These are phyloP conservation scores for Nitzschia sp. DNA, from an alignment of 108 stramenopile genomes.

Conservation along the genomic window DNA sequence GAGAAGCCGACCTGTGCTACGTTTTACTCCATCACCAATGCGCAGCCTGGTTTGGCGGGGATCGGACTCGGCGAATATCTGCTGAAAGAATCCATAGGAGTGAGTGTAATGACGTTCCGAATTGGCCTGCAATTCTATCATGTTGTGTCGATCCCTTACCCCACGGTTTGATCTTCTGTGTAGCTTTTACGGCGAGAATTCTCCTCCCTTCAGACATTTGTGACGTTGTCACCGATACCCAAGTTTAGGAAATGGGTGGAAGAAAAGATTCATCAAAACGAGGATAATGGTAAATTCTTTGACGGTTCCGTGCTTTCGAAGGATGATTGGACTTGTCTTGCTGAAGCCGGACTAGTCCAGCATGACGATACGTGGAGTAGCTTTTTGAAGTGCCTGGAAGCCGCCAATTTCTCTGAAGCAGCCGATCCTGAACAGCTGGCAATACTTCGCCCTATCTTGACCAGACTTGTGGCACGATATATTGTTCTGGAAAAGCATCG, in stretches of 20 bases:
- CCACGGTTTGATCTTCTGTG: background rate
- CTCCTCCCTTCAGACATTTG: conserved; percentile 64
- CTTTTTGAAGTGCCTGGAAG: conserved; percentile 2
- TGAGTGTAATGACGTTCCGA: conserved; percentile 3
- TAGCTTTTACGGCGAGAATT: conserved; percentile 10
- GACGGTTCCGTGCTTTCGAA: conserved; percentile 38
- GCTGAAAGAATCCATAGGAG: conserved; percentile 76
- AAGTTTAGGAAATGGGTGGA: conserved; percentile 84
- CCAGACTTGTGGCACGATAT: conserved; percentile 72
- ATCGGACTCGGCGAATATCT: conserved; percentile 90
- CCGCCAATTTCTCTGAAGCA: background rate
- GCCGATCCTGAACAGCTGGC: background rate
- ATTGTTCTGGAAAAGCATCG: conserved; percentile 64
- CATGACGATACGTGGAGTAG: conserved; percentile 14
- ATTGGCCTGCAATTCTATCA: too few species aligned
- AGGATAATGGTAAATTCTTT: conserved; percentile 20
- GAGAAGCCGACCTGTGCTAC: conserved; percentile 67
- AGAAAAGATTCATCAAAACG: conserved; percentile 45
- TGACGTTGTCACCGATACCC: conserved; percentile 90
- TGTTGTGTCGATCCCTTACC: background rate
- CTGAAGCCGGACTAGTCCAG: conserved; percentile 4
- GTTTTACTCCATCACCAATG: conserved; percentile 93
- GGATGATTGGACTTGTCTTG: conserved; percentile 27
- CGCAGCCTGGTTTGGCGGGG: conserved; percentile 78
- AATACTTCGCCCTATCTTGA: conserved; percentile 48